Evolutionary conservation across 441 rosid genomes (phyloP).

Genomic region (Raphanus hybrid): DNA sequence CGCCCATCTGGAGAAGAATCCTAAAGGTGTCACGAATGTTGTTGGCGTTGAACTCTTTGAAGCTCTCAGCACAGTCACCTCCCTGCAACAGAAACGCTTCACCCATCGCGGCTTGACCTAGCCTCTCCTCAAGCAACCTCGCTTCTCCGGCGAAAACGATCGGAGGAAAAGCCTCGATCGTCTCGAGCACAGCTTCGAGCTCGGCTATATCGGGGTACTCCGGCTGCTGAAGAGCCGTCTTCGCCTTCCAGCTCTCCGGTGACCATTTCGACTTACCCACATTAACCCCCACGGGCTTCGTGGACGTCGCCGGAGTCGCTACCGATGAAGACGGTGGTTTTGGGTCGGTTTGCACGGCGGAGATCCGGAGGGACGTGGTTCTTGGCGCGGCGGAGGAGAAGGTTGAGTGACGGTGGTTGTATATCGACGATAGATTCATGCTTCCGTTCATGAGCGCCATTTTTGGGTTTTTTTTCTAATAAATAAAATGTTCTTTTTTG

Average conservation of each 20-base stretch:
- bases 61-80: slow-evolving; percentile 70
- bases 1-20: slow-evolving; percentile 65
- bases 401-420: slow-evolving; percentile 42
- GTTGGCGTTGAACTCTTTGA: slow-evolving; percentile 63
- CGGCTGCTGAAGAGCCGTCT: slow-evolving; percentile 66
- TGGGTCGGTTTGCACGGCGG: slow-evolving; percentile 72
- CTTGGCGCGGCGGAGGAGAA: slow-evolving; percentile 37
- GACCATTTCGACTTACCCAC: slow-evolving; percentile 52
- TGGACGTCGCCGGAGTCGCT: slow-evolving; percentile 19
- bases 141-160: slow-evolving; percentile 90
- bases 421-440: slow-evolving; percentile 42
- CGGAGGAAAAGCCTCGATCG: slow-evolving; percentile 70
- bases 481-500: not conserved
- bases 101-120: slow-evolving; percentile 62
- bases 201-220: slow-evolving; percentile 60
- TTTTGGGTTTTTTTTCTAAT: not conserved
- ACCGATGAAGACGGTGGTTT: slow-evolving; percentile 39
- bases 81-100: slow-evolving; percentile 62
- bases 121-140: slow-evolving; percentile 62
- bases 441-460: slow-evolving; percentile 56
- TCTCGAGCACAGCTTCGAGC: slow-evolving; percentile 61
- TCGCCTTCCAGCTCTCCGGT: slow-evolving; percentile 64
- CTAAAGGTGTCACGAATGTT: slow-evolving; percentile 64
- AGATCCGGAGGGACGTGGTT: slow-evolving; percentile 49
- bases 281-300: slow-evolving; percentile 38